Evolutionary conservation across 1,284 basidiomycete species (phyloP).

Genomic region (Irpex sp.): DNA sequence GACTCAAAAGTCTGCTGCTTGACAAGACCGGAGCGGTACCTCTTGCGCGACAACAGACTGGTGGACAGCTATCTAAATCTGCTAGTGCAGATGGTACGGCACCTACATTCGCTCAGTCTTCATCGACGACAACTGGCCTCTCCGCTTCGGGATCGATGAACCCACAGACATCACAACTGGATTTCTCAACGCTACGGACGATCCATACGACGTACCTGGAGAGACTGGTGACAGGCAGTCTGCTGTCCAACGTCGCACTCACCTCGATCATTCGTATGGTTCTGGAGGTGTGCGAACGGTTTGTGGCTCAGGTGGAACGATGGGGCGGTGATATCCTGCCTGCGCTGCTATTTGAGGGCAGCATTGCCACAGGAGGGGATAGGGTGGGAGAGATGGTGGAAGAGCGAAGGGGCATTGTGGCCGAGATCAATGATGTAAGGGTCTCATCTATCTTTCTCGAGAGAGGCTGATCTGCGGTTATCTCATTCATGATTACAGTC

Average conservation of each 20-base stretch:
- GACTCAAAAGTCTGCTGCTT: constrained; percentile 56
- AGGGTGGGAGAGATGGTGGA: constrained; percentile 66
- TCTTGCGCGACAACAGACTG: constrained; percentile 21
- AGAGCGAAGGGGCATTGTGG: constrained; percentile 63
- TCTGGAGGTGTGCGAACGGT: constrained; percentile 78
- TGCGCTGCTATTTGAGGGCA: constrained; percentile 77
- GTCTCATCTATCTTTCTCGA: neutral
- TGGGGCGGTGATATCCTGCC: constrained; percentile 94
- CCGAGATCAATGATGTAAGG: constrained; percentile 71
- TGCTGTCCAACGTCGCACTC: constrained; percentile 67
- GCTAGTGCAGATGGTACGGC: constrained; percentile 6
- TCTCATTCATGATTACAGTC: constrained; percentile 35
- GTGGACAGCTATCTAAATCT: constrained; percentile 8
- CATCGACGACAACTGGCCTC: constrained; percentile 18
- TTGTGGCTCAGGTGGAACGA: constrained; percentile 80
- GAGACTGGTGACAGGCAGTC: constrained; percentile 74
- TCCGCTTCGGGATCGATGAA: constrained; percentile 5
- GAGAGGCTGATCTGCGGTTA: constrained; percentile 1
- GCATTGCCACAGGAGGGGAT: constrained; percentile 49
- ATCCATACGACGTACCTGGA: constrained; percentile 83
- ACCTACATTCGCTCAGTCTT: constrained; percentile 14
- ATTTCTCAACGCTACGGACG: constrained; percentile 80
- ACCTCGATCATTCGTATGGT: constrained; percentile 67
- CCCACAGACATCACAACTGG: constrained; percentile 41
- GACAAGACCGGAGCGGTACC: constrained; percentile 14